phyloP scores from a whole-genome alignment of 2,329 filamentous ascomycete species.

The Alternaria sp. region DNA sequence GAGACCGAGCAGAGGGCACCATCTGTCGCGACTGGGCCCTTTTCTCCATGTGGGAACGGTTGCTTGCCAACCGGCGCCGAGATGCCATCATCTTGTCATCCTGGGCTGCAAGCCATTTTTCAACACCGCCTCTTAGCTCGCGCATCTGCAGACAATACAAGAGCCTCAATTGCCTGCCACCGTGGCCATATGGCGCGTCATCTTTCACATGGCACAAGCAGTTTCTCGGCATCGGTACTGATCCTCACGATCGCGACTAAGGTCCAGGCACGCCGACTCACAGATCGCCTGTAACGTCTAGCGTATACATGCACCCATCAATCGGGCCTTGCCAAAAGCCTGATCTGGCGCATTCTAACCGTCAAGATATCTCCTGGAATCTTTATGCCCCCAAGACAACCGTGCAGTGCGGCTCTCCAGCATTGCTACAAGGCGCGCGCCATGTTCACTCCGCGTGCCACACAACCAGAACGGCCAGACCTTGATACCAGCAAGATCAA shows the following conservation, averaged over 20 bases:
- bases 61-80: slow-evolving; percentile 1
- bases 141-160: slow-evolving; percentile 16
- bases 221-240: slow-evolving; percentile 1
- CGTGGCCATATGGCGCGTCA: slow-evolving; percentile 13
- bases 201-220: slow-evolving; percentile 6
- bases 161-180: slow-evolving; percentile 22
- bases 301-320: slow-evolving; percentile 5
- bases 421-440: not conserved
- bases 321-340: slow-evolving; percentile 17
- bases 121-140: slow-evolving; percentile 5
- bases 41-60: not conserved
- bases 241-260: not conserved
- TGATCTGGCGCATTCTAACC: slow-evolving; percentile 3
- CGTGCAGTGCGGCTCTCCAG: not conserved
- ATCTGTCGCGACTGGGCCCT: not conserved
- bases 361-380: not conserved
- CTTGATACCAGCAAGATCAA: slow-evolving; percentile 65
- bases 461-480: slow-evolving; percentile 16
- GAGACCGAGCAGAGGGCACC: slow-evolving; percentile 21
- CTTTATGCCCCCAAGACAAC: not conserved
- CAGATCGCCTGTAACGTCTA: slow-evolving; percentile 7
- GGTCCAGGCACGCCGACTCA: slow-evolving; percentile 8
- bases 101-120: slow-evolving; percentile 1
- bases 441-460: slow-evolving; percentile 20
- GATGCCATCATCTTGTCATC: slow-evolving; percentile 5